Conservation (phyloP, 2,329 filamentous ascomycete genomes). For the Paracamarosporium sp. region DNA sequence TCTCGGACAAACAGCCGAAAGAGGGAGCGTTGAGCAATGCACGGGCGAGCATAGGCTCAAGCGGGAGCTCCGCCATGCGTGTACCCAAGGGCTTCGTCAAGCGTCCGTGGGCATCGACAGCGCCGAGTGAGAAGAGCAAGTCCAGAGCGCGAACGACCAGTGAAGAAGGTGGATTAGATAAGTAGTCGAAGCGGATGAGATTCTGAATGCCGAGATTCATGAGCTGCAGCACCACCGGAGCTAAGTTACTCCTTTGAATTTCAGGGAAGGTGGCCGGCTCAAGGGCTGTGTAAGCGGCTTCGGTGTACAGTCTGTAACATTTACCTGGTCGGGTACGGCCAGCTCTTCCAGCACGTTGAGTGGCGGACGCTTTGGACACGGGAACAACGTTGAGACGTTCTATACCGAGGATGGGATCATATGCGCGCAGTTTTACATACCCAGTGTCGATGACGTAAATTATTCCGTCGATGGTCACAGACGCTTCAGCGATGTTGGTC, state of each 20-base stretch:
- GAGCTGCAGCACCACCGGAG: constrained; percentile 85
- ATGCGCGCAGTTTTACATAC: constrained; percentile 88
- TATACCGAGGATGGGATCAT: constrained; percentile 83
- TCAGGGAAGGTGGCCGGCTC: constrained; percentile 81
- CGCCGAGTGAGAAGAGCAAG: constrained; percentile 83
- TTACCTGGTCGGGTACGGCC: constrained; percentile 90
- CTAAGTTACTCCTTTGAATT: constrained; percentile 89
- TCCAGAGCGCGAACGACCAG: constrained; percentile 87
- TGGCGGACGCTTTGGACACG: constrained; percentile 90
- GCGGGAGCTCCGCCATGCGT: constrained; percentile 89
- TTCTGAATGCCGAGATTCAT: constrained; percentile 97
- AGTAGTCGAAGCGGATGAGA: constrained; percentile 85
- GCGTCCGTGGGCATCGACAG: constrained; percentile 87
- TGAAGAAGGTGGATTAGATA: constrained; percentile 84
- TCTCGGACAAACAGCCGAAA: constrained; percentile 82
- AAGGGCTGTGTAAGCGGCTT: constrained; percentile 71
- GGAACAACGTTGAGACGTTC: constrained; percentile 83
- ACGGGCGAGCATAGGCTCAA: constrained; percentile 96
- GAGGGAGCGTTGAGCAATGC: constrained; percentile 76
- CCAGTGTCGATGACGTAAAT: constrained; percentile 90
- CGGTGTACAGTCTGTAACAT: constrained; percentile 91
- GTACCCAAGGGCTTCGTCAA: constrained; percentile 86
- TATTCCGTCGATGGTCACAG: constrained; percentile 90
- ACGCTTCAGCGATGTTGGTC: constrained; percentile 96
- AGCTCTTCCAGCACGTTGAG: constrained; percentile 86